Evolutionary conservation across 306 rosid species (phyloP), one percentile per base, ranked within the genome.

Genomic region (Hippophae tibetana): DNA sequence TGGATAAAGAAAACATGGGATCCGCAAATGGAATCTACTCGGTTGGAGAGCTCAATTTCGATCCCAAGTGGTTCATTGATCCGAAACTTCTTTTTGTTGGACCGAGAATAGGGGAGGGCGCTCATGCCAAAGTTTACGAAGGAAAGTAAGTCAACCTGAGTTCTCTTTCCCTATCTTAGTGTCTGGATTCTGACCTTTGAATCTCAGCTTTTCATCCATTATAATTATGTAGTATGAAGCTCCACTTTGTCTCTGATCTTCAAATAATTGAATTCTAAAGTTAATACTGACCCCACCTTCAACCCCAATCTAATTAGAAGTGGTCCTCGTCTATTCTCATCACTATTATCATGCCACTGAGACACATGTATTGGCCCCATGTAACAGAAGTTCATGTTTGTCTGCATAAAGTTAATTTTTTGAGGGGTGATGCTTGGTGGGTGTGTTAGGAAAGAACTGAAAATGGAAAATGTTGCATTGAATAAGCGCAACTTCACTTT

Each of bases 81-180:
- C 97, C 97, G 10, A 90, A 81, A 42, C 87, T 77, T 55, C 80
- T 90, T 51, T 88, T 90, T 70, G 87, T 90, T 77, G 97, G 97
- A 0, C 97, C 96, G 7, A 85, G 79, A 74, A 85, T 90, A 74
- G 96, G 97, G 54, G 96, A 87, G 67, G 97, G 95, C 64, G 97
- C 89, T 1, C 97, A 83, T 78, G 96, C 96, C 68, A 90, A 85
- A 74, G 96, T 85, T 60, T 90, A 85, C 68, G 90, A 90, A 65
- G 97, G 97, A 83, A 85, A 90, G 97, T 90, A 83, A 84, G 97
- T 90, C 88, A 80, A 77, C 73, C 62, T 47, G 40, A 7, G 53
- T 70, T 44, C 38, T 45, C 14, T 61, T 18, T 51, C 7, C 51
- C 3, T 54, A 31, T 31, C 38, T 31, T 31, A 31, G 41, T 65